These are phyloP conservation scores for Gigaspora rosea DNA, from an alignment of 192 early-diverging fungal genomes.

Conservation along the genomic window DNA sequence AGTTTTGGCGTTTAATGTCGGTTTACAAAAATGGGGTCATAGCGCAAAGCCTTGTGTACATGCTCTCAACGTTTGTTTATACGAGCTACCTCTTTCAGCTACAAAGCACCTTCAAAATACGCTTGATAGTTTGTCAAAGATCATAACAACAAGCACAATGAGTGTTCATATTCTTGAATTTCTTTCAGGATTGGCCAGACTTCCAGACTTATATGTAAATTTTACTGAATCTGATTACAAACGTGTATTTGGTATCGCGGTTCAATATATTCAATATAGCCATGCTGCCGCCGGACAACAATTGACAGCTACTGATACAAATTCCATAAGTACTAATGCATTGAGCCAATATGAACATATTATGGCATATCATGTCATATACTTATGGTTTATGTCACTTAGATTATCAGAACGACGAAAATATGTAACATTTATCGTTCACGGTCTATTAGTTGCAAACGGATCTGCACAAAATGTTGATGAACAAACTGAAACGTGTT, in stretches of 20 bases:
- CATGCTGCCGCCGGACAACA: conserved; percentile 42
- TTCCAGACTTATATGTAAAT: conserved; percentile 77
- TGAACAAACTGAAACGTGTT: conserved; percentile 88
- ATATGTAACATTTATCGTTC: conserved; percentile 80
- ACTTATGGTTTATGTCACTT: conserved; percentile 86
- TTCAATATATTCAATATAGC: conserved; percentile 79
- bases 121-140: conserved; percentile 75
- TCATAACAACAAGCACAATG: conserved; percentile 75
- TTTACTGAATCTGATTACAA: conserved; percentile 80
- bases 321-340: conserved; percentile 41
- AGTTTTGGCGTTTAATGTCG: conserved; percentile 71
- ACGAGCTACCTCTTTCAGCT: conserved; percentile 79
- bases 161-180: conserved; percentile 90
- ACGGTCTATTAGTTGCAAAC: conserved; percentile 69
- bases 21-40: conserved; percentile 66
- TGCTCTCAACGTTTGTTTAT: conserved; percentile 74
- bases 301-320: background rate
- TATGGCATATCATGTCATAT: conserved; percentile 93
- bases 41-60: conserved; percentile 82
- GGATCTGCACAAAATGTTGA: conserved; percentile 55
- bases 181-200: conserved; percentile 80
- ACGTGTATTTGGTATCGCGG: conserved; percentile 86
- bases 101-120: conserved; percentile 71
- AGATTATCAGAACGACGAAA: conserved; percentile 72
- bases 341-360: conserved; percentile 79